Conservation (phyloP, 495 filamentous ascomycete genomes). For the Echria macrotheca region DNA sequence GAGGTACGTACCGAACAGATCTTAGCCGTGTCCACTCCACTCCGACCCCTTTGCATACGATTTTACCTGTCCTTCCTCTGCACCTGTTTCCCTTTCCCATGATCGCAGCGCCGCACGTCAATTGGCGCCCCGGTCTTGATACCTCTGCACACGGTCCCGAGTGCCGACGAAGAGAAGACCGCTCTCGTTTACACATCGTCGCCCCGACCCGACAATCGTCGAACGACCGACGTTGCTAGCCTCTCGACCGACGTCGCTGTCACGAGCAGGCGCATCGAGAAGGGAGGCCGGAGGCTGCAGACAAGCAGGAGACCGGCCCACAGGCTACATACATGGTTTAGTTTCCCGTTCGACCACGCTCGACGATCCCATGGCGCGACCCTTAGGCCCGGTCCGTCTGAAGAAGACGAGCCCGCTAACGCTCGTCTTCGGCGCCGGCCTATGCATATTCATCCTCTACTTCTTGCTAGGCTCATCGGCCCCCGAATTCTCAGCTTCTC, state of each 20-base stretch:
- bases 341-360: no score
- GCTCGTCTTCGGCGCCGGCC: constrained; percentile 40
- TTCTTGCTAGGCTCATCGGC: constrained; percentile 45
- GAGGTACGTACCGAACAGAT: neutral
- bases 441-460: constrained; percentile 50
- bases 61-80: constrained; percentile 20
- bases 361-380: constrained; percentile 41
- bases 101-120: neutral
- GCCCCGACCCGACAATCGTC: no score
- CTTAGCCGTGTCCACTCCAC: neutral
- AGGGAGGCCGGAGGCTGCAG: no score
- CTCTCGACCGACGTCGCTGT: no score
- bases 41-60: constrained; percentile 12
- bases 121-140: constrained; percentile 10
- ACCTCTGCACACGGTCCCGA: no score
- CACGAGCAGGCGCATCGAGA: no score
- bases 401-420: constrained; percentile 51
- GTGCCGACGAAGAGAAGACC: no score
- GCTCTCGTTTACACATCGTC: no score
- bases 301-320: no score
- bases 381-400: constrained; percentile 52
- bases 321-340: no score
- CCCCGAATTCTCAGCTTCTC: constrained; percentile 33
- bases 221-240: no score
- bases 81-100: constrained; percentile 5